Percentiles rank a stretch among this genome's conserved stretches.
These are phyloP conservation scores for Verticillium albo-atrum DNA, from an alignment of 2,329 filamentous ascomycete species.

Conservation along the genomic window DNA sequence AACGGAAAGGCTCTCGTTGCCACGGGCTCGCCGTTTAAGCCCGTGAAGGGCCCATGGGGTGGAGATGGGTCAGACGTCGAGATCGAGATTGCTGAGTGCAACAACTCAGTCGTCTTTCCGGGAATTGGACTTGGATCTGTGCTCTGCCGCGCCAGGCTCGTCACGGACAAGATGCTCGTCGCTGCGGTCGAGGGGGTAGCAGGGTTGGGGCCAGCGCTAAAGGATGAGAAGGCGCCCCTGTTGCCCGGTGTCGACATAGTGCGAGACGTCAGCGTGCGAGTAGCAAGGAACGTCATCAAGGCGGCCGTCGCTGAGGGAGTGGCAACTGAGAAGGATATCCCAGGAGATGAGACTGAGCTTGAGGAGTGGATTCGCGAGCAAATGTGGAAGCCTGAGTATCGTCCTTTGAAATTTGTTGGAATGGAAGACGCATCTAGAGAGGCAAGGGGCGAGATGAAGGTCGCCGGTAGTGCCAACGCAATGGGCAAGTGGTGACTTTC, in stretches of 20 bases:
- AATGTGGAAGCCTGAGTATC: slow-evolving; percentile 74
- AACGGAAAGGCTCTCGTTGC: slow-evolving; percentile 73
- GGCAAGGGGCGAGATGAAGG: slow-evolving; percentile 55
- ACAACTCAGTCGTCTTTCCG: slow-evolving; percentile 82
- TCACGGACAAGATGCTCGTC: slow-evolving; percentile 78
- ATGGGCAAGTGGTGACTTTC: slow-evolving; percentile 7
- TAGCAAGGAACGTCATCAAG: slow-evolving; percentile 71
- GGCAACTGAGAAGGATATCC: slow-evolving; percentile 62
- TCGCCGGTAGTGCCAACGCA: slow-evolving; percentile 32
- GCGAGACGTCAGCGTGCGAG: slow-evolving; percentile 69
- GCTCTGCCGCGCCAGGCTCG: slow-evolving; percentile 59
- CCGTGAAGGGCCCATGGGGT: slow-evolving; percentile 59
- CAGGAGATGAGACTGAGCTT: slow-evolving; percentile 46
- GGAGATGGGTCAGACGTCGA: slow-evolving; percentile 35
- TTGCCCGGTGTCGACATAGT: slow-evolving; percentile 74
- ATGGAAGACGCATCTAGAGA: slow-evolving; percentile 46
- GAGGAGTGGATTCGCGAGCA: slow-evolving; percentile 72
- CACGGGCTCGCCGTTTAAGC: slow-evolving; percentile 77
- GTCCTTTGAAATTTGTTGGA: slow-evolving; percentile 55
- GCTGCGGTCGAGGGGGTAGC: slow-evolving; percentile 73
- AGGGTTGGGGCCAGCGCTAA: slow-evolving; percentile 63
- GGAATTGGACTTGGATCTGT: slow-evolving; percentile 80
- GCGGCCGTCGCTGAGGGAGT: slow-evolving; percentile 66
- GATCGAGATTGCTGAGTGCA: slow-evolving; percentile 69
- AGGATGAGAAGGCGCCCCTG: slow-evolving; percentile 59